phyloP scores from a whole-genome alignment of 108 stramenopile genomes.

The Fistulifera pelliculosa region DNA sequence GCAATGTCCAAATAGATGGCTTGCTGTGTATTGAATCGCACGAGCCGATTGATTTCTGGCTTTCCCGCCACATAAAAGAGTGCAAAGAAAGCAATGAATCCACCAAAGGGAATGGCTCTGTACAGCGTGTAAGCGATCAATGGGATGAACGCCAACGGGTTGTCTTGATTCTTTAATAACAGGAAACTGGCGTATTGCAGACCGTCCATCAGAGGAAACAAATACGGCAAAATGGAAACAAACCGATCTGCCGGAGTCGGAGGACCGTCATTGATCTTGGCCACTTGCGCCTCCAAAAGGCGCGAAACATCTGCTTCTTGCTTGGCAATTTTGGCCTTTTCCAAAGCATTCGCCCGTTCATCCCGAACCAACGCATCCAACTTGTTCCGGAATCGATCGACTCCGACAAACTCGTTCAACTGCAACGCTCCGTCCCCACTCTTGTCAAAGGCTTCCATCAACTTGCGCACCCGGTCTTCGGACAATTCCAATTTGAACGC shows the following conservation, averaged over 20 bases:
- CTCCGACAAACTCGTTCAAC: slow-evolving; percentile 59
- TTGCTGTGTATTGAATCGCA: slow-evolving; percentile 86
- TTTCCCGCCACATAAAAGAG: slow-evolving; percentile 61
- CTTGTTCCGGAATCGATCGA: slow-evolving; percentile 66
- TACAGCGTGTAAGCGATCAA: slow-evolving; percentile 63
- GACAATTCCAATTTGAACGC: slow-evolving; percentile 63
- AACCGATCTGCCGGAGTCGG: slow-evolving; percentile 56
- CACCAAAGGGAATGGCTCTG: slow-evolving; percentile 59
- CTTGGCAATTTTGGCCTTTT: slow-evolving; percentile 46
- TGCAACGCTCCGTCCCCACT: slow-evolving; percentile 71
- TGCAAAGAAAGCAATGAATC: slow-evolving; percentile 75
- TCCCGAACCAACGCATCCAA: slow-evolving; percentile 63
- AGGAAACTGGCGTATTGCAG: slow-evolving; percentile 76
- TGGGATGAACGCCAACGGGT: slow-evolving; percentile 45
- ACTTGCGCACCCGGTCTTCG: slow-evolving; percentile 52
- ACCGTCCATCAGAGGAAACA: slow-evolving; percentile 80
- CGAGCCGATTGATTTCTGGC: slow-evolving; percentile 61
- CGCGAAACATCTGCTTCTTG: slow-evolving; percentile 36
- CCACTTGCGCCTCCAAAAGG: slow-evolving; percentile 42
- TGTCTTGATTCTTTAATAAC: slow-evolving; percentile 57
- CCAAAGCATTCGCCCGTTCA: slow-evolving; percentile 54
- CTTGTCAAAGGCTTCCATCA: slow-evolving; percentile 70
- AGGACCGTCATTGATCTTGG: slow-evolving; percentile 63
- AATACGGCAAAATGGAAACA: slow-evolving; percentile 65
- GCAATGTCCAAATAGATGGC: slow-evolving; percentile 88